These are phyloP conservation scores for Saccharomyces eubayanus DNA, from an alignment of 805 yeast genomes.

Conservation along the genomic window DNA sequence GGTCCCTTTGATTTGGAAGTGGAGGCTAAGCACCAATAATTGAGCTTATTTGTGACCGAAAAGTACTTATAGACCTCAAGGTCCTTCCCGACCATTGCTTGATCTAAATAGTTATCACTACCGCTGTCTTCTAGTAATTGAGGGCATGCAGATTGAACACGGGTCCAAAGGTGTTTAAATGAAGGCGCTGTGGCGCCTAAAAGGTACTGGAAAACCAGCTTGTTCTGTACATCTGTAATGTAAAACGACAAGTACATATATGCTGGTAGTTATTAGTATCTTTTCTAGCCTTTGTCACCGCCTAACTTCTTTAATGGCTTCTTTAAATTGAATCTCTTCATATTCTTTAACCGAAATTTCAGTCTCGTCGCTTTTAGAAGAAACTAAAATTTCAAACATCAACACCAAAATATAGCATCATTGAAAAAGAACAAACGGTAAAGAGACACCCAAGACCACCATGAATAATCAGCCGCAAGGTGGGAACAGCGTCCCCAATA, in stretches of 20 bases:
- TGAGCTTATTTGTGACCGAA: slow-evolving; percentile 16
- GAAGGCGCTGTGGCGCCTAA: slow-evolving; percentile 24
- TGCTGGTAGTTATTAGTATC: background rate
- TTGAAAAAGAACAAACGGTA: background rate
- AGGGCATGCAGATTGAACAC: slow-evolving; percentile 19
- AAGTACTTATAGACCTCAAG: slow-evolving; percentile 18
- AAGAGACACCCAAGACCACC: background rate
- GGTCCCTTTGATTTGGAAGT: slow-evolving; percentile 31
- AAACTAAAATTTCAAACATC: background rate
- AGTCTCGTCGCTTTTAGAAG: background rate
- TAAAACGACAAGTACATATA: slow-evolving; percentile 25
- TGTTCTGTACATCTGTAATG: slow-evolving; percentile 21
- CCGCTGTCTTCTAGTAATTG: slow-evolving; percentile 4
- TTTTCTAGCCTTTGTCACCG: background rate
- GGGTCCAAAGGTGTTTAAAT: slow-evolving; percentile 18
- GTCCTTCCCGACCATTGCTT: slow-evolving; percentile 14
- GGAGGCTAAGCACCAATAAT: slow-evolving; percentile 22
- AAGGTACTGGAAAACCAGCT: slow-evolving; percentile 23
- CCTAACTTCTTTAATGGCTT: background rate
- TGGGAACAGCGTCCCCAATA: background rate
- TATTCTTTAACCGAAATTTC: background rate
- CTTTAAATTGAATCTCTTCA: background rate
- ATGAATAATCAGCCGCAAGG: slow-evolving; percentile 1
- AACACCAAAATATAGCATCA: background rate
- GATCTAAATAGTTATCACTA: background rate